Evolutionary conservation across 257 asterid species (phyloP).

Genomic region (Misopates orontium): DNA sequence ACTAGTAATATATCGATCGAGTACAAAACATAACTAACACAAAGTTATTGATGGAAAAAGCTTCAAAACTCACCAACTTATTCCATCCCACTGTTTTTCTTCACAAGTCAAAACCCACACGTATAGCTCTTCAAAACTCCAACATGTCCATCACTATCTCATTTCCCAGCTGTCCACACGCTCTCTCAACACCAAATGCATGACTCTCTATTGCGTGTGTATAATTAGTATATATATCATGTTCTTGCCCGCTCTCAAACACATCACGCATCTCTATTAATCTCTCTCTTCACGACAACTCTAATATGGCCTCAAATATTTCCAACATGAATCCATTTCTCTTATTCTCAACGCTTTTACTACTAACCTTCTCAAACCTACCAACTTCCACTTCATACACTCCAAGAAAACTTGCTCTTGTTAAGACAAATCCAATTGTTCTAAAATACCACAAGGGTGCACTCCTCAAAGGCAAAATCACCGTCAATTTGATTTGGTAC

Average conservation of each 20-base stretch:
- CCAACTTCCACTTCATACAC: conserved; percentile 19
- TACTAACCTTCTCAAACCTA: conserved; percentile 13
- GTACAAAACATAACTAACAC: too few species aligned
- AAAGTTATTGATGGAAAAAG: too few species aligned
- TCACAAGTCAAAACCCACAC: conserved; percentile 6
- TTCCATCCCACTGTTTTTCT: too few species aligned
- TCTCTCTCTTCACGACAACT: too few species aligned
- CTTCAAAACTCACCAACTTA: too few species aligned
- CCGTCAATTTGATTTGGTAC: conserved; percentile 42
- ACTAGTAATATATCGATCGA: too few species aligned
- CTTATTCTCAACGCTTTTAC: neutral
- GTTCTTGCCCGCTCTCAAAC: neutral
- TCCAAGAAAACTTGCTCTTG: conserved; percentile 38
- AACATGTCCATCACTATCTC: conserved; percentile 37
- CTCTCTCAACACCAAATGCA: neutral
- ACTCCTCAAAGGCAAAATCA: conserved; percentile 41
- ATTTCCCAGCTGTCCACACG: conserved; percentile 7
- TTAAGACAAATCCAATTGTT: conserved; percentile 30
- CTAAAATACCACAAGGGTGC: conserved; percentile 39
- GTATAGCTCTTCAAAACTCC: neutral
- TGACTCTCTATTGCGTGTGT: neutral
- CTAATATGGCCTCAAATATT: neutral
- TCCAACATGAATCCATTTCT: conserved; percentile 2
- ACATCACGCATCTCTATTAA: neutral
- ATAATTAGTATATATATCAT: neutral